Conservation (phyloP, 345 rosid genomes). For the Chamaenerion angustifolium region DNA sequence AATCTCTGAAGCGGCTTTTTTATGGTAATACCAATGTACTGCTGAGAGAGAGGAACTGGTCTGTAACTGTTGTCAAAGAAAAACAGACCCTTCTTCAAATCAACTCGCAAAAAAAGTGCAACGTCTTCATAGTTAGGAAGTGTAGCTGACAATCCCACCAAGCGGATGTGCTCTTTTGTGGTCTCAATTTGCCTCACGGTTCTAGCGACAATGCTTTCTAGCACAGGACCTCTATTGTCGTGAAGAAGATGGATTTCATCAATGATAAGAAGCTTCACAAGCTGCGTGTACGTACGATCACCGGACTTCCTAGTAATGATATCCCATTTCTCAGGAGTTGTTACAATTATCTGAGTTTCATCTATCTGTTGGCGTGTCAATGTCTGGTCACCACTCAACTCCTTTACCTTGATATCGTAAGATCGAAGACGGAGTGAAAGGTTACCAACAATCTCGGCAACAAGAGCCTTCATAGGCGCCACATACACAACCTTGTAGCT, state of each 20-base stretch:
- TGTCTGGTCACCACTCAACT: conserved; percentile 90
- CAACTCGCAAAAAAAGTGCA: conserved; percentile 74
- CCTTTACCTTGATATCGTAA: conserved; percentile 66
- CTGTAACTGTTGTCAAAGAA: conserved; percentile 92
- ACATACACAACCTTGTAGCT: conserved; percentile 87
- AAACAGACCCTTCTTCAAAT: conserved; percentile 56
- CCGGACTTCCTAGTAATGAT: conserved; percentile 96
- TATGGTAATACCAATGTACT: conserved; percentile 80
- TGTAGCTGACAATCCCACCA: conserved; percentile 93
- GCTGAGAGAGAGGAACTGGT: conserved; percentile 87
- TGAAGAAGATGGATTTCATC: conserved; percentile 98
- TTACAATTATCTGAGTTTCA: conserved; percentile 91
- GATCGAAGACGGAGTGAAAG: conserved; percentile 66
- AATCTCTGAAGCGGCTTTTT: conserved; percentile 93
- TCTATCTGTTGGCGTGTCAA: conserved; percentile 88
- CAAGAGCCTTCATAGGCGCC: conserved; percentile 99
- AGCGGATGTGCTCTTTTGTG: conserved; percentile 71
- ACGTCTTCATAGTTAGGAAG: conserved; percentile 93
- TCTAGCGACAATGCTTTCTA: conserved; percentile 95
- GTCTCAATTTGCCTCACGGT: conserved; percentile 94
- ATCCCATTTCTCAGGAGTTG: conserved; percentile 99
- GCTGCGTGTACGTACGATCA: conserved; percentile 90
- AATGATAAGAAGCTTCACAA: conserved; percentile 77
- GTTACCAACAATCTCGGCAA: conserved; percentile 90
- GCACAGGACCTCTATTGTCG: conserved; percentile 95